Evolutionary conservation across 495 filamentous ascomycete species (phyloP), one percentile per base, ranked within the genome.

Genomic region (Tuber magnatum): DNA sequence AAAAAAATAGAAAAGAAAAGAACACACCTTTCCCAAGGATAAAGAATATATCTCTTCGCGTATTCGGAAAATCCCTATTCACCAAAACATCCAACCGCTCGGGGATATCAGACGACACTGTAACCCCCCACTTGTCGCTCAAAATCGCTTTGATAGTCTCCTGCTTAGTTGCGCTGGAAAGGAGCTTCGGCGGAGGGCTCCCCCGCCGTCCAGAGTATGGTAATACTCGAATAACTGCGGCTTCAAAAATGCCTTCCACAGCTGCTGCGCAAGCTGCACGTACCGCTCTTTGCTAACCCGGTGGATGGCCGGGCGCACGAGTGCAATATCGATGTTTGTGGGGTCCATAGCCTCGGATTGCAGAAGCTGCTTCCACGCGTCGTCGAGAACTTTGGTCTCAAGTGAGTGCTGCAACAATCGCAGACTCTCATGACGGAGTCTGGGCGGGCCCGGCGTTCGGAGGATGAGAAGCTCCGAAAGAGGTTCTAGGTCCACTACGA

Each of bases 11-110:
- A 40, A n/a, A 68, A 68, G 44, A 22, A 41, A 20, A 16, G 16
- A 32, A 68, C 68, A 76, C 78, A 82, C 81, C 81, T 75, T 82
- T 74, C 14, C 81, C 74, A 51, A 82, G 71, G 71, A 82, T 82
- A 71, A 82, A 82, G 44, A 80, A 82, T 16, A 82, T 80, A 65
- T 82, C 81, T 38, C 76, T 71, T 35, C 70, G 82, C 16, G 43
- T 74, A 12, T 69, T 77, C 43, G 48, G n/a, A 12, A 82, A 72
- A 38, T 75, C 61, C 48, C 74, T 77, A 10, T 56, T 46, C 16
- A 80, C 73, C 69, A 82, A 72, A 14, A 82, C 78, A 46, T 82
- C 81, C 73, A 78, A 73, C 40, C 81, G 68, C 56, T 82, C 78
- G 1, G 75, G 70, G 61, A 82, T 82, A 35, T 82, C 81, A 41